These are phyloP conservation scores for Onygenales sp. DNA, from an alignment of 2,329 filamentous ascomycete genomes.

Conservation along the genomic window DNA sequence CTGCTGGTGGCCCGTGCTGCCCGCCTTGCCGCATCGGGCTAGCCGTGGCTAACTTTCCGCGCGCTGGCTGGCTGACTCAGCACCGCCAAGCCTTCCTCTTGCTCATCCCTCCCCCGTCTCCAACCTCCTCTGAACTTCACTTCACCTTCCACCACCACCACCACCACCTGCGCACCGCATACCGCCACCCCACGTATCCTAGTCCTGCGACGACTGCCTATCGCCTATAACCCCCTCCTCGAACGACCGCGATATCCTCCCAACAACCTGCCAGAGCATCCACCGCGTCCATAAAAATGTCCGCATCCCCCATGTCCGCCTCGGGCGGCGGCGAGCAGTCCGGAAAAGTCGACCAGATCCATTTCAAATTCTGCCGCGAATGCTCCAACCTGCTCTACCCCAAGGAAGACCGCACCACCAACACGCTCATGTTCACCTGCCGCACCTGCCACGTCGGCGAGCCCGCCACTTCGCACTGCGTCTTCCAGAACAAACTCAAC, in stretches of 20 bases:
- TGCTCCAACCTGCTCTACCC: constrained; percentile 98
- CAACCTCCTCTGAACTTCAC: background rate
- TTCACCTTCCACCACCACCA: too few species aligned
- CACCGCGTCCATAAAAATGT: constrained; percentile 19
- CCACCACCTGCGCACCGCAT: too few species aligned
- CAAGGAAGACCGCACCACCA: constrained; percentile 78
- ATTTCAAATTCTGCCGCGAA: constrained; percentile 96
- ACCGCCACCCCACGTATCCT: too few species aligned
- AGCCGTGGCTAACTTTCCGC: background rate
- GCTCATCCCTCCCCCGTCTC: background rate
- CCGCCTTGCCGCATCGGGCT: too few species aligned
- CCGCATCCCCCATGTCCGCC: constrained; percentile 34
- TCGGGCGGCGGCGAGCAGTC: constrained; percentile 27
- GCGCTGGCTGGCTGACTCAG: background rate
- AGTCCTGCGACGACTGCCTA: too few species aligned
- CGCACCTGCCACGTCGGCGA: constrained; percentile 91
- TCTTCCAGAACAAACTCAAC: constrained; percentile 90
- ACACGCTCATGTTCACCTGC: constrained; percentile 88
- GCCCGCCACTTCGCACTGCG: constrained; percentile 75
- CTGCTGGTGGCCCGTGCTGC: too few species aligned
- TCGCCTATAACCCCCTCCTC: too few species aligned
- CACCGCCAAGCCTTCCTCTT: background rate
- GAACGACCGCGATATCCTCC: background rate
- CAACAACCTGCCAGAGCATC: background rate
- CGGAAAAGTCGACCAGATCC: constrained; percentile 60